Percentiles rank a stretch among this genome's conserved stretches.
These are phyloP conservation scores for Atkinsonella hypoxylon DNA, from an alignment of 2,329 filamentous ascomycete species.

Conservation along the genomic window DNA sequence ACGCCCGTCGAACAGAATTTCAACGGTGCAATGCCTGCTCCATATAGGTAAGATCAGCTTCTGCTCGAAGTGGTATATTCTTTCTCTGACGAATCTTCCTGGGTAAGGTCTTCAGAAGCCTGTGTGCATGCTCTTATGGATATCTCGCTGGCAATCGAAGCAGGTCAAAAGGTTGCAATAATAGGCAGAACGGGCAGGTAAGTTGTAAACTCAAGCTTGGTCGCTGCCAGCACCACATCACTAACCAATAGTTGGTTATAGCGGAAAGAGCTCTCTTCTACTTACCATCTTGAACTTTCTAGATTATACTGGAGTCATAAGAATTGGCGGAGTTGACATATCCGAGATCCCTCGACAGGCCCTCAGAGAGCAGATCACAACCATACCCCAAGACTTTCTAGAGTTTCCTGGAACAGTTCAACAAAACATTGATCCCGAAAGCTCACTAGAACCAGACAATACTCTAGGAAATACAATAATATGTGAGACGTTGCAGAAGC, in stretches of 20 bases:
- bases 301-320: not conserved
- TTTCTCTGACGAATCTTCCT: too few relatives aligned
- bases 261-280: constrained; percentile 28
- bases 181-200: too few relatives aligned
- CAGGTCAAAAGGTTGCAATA: constrained; percentile 14
- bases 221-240: constrained; percentile 7
- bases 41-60: constrained; percentile 1
- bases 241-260: constrained; percentile 13
- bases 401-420: not conserved
- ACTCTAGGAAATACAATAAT: too few relatives aligned
- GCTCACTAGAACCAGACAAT: too few relatives aligned
- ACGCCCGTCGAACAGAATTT: not conserved
- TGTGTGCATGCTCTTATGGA: not conserved
- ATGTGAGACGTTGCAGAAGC: too few relatives aligned
- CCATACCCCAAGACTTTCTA: not conserved
- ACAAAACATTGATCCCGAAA: not conserved
- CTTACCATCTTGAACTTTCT: constrained; percentile 8
- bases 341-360: not conserved
- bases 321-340: not conserved
- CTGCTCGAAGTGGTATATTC: not conserved
- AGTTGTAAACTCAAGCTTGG: not conserved
- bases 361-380: not conserved
- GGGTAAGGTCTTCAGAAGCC: not conserved
- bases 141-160: constrained; percentile 6
- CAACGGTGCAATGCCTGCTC: not conserved